phyloP scores from a whole-genome alignment of 306 rosid genomes.

The Rosa multiflora region DNA sequence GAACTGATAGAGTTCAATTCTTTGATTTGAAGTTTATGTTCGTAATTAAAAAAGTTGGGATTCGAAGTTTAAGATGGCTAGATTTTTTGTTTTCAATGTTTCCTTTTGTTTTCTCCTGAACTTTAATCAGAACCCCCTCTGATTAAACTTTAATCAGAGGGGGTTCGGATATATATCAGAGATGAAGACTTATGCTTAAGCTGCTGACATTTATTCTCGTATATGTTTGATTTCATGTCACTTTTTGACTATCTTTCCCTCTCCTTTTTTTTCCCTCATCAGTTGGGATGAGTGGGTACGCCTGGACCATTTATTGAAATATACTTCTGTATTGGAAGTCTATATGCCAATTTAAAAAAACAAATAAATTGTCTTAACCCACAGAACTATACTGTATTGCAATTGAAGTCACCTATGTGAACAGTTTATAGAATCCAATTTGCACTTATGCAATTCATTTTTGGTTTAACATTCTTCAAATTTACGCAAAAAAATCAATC shows the following conservation, averaged over 20 bases:
- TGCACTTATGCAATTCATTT: background rate
- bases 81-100: too few species aligned
- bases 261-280: slow-evolving; percentile 6
- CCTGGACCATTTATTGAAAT: slow-evolving; percentile 61
- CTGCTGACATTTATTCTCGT: slow-evolving; percentile 4
- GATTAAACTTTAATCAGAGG: background rate
- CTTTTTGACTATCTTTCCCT: background rate
- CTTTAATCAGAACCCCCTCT: too few species aligned
- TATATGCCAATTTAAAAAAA: too few species aligned
- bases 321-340: slow-evolving; percentile 14
- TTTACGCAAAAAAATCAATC: background rate
- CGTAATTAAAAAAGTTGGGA: too few species aligned
- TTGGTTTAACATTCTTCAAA: background rate
- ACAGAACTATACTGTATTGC: too few species aligned
- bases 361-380: too few species aligned
- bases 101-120: too few species aligned
- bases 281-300: slow-evolving; percentile 96
- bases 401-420: too few species aligned
- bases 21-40: too few species aligned
- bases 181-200: slow-evolving; percentile 9
- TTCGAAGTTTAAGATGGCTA: too few species aligned
- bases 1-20: too few species aligned
- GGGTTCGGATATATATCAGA: background rate
- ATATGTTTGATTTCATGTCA: background rate
- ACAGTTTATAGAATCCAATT: background rate